Percentiles rank a stretch among this genome's conserved stretches.
phyloP scores from a whole-genome alignment of 2,329 filamentous ascomycete genomes.

The Neonectria sp. region DNA sequence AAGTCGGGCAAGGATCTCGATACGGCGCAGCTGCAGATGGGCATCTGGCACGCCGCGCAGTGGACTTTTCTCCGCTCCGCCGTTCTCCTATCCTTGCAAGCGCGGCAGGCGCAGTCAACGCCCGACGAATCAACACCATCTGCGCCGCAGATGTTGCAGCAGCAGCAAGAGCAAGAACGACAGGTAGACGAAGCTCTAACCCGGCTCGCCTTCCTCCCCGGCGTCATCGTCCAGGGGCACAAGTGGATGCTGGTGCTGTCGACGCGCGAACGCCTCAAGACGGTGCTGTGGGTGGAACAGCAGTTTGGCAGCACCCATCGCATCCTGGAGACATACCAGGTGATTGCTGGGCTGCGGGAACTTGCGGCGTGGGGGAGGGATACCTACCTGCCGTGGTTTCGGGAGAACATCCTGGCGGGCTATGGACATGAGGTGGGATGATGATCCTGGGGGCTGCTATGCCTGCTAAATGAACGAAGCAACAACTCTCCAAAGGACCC shows the following conservation, averaged over 20 bases:
- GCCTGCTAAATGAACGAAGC: no score
- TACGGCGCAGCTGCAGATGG: conserved; percentile 1
- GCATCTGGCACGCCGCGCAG: conserved; percentile 1
- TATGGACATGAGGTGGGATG: background rate
- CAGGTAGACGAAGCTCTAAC: background rate
- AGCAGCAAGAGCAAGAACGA: conserved; percentile 16
- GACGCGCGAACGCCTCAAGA: conserved; percentile 31
- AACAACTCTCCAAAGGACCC: no score
- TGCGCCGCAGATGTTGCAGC: background rate
- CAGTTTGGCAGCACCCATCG: conserved; percentile 39
- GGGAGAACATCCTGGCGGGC: conserved; percentile 1
- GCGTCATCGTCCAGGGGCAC: conserved; percentile 38
- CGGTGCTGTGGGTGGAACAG: conserved; percentile 36
- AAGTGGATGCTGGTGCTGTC: conserved; percentile 41
- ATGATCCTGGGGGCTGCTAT: background rate
- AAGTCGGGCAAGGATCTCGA: background rate
- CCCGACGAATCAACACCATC: background rate
- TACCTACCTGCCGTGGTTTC: conserved; percentile 39
- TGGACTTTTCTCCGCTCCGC: conserved; percentile 1
- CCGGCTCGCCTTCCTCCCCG: conserved; percentile 37
- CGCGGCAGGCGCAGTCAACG: background rate
- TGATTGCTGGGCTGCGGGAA: conserved; percentile 36
- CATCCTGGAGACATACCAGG: conserved; percentile 32
- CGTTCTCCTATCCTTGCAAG: conserved; percentile 1
- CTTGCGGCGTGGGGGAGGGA: conserved; percentile 32